These are phyloP conservation scores for Litchi chinensis DNA, from an alignment of 345 rosid species.

Conservation along the genomic window DNA sequence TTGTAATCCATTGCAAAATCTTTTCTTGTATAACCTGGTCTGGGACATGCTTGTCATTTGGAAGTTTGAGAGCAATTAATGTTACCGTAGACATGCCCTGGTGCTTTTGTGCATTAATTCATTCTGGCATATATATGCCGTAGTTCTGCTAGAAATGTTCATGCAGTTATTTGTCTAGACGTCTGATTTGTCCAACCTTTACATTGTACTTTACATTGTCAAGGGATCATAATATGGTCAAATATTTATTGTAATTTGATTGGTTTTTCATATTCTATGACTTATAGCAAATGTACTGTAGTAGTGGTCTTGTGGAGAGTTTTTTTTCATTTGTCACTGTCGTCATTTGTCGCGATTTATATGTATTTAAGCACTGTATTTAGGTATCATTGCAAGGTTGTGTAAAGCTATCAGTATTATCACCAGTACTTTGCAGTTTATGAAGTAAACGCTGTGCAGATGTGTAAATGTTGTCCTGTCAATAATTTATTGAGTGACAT, in stretches of 20 bases:
- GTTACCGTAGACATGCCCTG: background rate
- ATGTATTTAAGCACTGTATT: too few relatives aligned
- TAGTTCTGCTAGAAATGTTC: conserved; percentile 1
- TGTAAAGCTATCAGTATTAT: too few relatives aligned
- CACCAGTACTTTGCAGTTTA: too few relatives aligned
- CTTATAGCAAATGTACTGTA: too few relatives aligned
- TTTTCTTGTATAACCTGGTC: background rate
- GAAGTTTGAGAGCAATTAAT: background rate
- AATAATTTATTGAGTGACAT: too few relatives aligned
- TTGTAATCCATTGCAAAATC: background rate
- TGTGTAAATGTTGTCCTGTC: too few relatives aligned
- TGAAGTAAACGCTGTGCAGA: too few relatives aligned
- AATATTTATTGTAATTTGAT: background rate
- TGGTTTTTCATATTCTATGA: background rate
- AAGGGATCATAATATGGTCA: background rate
- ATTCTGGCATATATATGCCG: background rate
- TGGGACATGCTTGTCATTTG: background rate
- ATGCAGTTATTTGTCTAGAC: background rate
- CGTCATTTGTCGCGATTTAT: too few relatives aligned
- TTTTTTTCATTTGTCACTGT: too few relatives aligned
- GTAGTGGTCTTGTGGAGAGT: too few relatives aligned
- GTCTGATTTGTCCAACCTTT: background rate
- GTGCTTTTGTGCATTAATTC: background rate
- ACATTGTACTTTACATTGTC: background rate
- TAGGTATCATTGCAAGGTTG: too few relatives aligned